These are phyloP conservation scores for Brassica juncea DNA, from an alignment of 345 rosid genomes.

Conservation along the genomic window DNA sequence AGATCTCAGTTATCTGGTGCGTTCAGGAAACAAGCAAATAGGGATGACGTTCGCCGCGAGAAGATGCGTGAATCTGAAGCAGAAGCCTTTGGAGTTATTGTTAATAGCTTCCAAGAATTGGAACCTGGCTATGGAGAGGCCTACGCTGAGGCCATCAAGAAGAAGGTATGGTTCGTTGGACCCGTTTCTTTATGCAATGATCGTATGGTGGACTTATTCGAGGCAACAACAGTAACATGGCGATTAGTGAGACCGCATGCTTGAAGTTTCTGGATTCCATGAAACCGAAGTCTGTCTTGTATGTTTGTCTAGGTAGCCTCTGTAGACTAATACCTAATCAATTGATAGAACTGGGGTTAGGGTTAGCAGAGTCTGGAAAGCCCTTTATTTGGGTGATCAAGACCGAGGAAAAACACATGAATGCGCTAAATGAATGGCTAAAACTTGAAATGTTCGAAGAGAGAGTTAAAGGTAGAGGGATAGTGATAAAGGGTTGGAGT, in stretches of 20 bases:
- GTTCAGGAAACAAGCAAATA: conserved; percentile 47
- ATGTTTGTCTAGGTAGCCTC: conserved; percentile 74
- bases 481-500: conserved; percentile 75
- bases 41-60: conserved; percentile 51
- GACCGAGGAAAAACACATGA: conserved; percentile 40
- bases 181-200: conserved; percentile 69
- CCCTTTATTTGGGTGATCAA: conserved; percentile 82
- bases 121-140: conserved; percentile 53
- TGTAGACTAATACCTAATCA: conserved; percentile 66
- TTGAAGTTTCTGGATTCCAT: conserved; percentile 57
- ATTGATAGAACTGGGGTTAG: conserved; percentile 67
- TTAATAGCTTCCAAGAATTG: conserved; percentile 62
- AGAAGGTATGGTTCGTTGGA: conserved; percentile 77
- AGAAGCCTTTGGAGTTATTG: conserved; percentile 59
- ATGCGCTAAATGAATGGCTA: conserved; percentile 60
- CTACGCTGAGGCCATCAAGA: conserved; percentile 48
- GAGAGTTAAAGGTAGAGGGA: conserved; percentile 57
- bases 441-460: conserved; percentile 51
- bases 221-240: conserved; percentile 60
- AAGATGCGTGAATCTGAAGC: conserved; percentile 70
- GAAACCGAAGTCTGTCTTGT: conserved; percentile 63
- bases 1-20: conserved; percentile 64
- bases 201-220: conserved; percentile 44
- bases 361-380: conserved; percentile 56
- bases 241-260: conserved; percentile 44